Evolutionary conservation across 2,329 filamentous ascomycete species (phyloP), one percentile per base, ranked within the genome.

Genomic region (Hyphodiscus sp.): DNA sequence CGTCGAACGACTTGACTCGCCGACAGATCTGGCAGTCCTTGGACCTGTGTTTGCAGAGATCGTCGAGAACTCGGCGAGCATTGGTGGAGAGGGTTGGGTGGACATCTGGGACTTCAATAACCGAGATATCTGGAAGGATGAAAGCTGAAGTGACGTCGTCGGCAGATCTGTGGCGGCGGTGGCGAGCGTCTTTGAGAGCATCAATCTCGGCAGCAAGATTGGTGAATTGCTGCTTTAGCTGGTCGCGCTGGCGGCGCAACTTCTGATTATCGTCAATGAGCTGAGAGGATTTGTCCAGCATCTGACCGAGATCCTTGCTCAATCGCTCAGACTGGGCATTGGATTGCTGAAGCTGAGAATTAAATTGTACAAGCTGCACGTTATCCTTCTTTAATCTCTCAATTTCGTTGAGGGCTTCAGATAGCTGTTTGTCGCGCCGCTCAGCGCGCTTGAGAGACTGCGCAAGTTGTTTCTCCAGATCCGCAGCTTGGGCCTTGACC

Each of bases 141-240:
- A 81, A 76, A 2, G 77, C 79, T 6, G 79, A 82, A 0, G 79
- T 81, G 75, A 81, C 79, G 58, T 80, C 79, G 41, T 80, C 77
- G 47, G 74, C 73, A 8, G 74, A 73, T 8, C 58, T 58, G n/a
- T 44, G 44, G 41, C 52, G 50, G 41, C 58, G 51, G 60, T 57
- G 51, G 60, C 53, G 41, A 20, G 19, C 49, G 3, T 41, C 23
- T 26, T 26, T 49, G 15, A 41, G 51, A n/a, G 45, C 20, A 46
- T 33, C 7, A 48, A 41, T 11, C 42, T 26, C 23, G 23, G 23
- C 23, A 3, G 23, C 23, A 46, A 71, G 48, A 18, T 63, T 54
- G 48, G 63, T 47, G 29, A 66, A 57, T 49, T 62, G 54, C 49
- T 62, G 59, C 23, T 58, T 58, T 58, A 62, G 49, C 41, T 56